Evolutionary conservation across 768 basidiomycete species (phyloP).

Genomic region (Lactarius akahatsu): DNA sequence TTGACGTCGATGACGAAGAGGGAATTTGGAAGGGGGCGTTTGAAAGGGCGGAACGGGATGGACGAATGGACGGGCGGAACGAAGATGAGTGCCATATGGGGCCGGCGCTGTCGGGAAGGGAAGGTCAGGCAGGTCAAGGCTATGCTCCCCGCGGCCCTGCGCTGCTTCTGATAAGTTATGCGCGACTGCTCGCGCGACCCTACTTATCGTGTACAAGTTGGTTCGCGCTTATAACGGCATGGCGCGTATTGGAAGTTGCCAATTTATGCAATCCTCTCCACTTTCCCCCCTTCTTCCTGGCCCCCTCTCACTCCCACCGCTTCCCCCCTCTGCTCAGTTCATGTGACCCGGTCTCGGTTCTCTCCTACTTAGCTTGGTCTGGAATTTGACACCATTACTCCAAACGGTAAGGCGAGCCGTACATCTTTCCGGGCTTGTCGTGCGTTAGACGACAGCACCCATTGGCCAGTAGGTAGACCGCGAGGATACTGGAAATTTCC

Average conservation of each 20-base stretch:
- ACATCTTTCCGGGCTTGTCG: neutral
- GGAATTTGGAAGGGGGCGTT: neutral
- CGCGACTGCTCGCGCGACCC: neutral
- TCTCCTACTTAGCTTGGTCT: conserved; percentile 12
- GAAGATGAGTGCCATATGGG: neutral
- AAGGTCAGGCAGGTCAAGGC: neutral
- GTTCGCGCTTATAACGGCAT: conserved; percentile 10
- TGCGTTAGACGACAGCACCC: conserved; percentile 2
- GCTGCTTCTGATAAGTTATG: conserved; percentile 4
- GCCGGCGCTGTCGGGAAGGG: neutral
- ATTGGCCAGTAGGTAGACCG: neutral
- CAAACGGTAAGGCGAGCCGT: conserved; percentile 6
- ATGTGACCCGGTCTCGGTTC: neutral
- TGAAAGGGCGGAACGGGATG: neutral
- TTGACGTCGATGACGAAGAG: neutral
- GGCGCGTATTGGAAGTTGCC: conserved; percentile 5
- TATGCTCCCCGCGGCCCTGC: neutral
- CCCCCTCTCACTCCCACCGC: neutral
- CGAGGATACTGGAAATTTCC: neutral
- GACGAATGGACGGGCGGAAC: neutral
- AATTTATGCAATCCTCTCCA: neutral
- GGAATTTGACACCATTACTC: conserved; percentile 8
- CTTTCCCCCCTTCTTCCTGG: neutral
- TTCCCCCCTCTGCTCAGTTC: neutral
- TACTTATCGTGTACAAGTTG: neutral